Base-by-base conservation (phyloP, 257 asterid species). In the Solanum microdontum region DNA sequence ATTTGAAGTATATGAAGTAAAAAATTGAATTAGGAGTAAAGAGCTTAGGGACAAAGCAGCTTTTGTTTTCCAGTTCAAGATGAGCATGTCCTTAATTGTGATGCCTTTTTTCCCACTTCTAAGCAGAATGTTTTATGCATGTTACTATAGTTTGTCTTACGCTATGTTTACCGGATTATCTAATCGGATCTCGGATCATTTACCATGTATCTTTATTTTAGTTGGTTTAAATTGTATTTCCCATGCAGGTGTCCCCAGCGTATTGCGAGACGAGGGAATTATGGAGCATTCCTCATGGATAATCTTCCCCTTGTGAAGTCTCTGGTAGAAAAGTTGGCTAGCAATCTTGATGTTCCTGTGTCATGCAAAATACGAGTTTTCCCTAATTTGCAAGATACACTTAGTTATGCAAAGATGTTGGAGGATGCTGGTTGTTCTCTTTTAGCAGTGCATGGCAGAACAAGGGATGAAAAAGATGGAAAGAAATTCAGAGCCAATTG, bases 251-350 rank as follows among this genome's bases (percentile, higher is more conserved):
- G 99, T 88, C 99, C 99, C 58, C 99, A 97, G 87, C 97, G 98
- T 33, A 97, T 97, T 70, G 99, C 99, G 2, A 92, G 93, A 87
- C 90, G 98, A 37, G 99, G 99, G 36, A 89, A 97, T 83, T 97
- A 97, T 33, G 98, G 99, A 88, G 99, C 99, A 87, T 97, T 97
- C 91, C 96, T 97, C 68, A 97, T 97, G 99, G 99, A 97, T 76
- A 94, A 97, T 87, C 99, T 97, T 87, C 96, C 99, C 76, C 94
- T 96, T 17, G 94, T 95, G 73, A 96, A 93, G 88, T 95, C 98
- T 60, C 92, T 97, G 79, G 99, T 97, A 60, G 97, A 96, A 90
- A 96, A 95, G 87, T 86, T 97, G 88, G 90, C 96, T 21, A 84
- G 82, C 88, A 94, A 94, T 91, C 98, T 97, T 14, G 91, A 72